Base-by-base conservation (phyloP, 306 rosid genomes). In the Cotoneaster glaucophyllus region DNA sequence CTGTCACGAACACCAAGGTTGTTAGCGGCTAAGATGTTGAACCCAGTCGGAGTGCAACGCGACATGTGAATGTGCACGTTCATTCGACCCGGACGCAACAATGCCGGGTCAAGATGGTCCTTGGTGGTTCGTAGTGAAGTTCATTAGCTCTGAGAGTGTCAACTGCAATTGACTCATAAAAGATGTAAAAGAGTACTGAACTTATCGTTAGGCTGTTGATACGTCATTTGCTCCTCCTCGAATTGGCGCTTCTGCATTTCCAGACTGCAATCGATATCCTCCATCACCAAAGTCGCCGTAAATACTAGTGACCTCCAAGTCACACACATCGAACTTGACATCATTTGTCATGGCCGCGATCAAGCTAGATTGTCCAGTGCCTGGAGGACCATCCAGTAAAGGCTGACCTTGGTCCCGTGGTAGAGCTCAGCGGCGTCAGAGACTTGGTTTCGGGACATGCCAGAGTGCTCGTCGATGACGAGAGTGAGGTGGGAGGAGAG, bases 11-110 rank as follows among this genome's bases (percentile, higher is more conserved):
- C 18, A 3, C 69, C 87, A 11, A 89, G 81, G 80, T 85, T 81
- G 69, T 85, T 89, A 0, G 74, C 74, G 52, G 79, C 90, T 24
- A 87, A 50, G n/a, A 65, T 26, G 57, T 45, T 43, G 29, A 84
- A 85, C 50, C 88, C 94, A 19, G 72, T 56, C 1, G 70, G 28
- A 10, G 69, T 74, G 70, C 85, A 83, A 45, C 43, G 82, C 6
- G 93, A 84, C 84, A 85, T 71, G 84, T 84, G 48, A 57, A 89
- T 82, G 75, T 89, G 93, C 83, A 76, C 31, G 54, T 89, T 88
- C 94, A 89, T 89, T 6, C 87, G 80, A 44, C 91, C 88, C 0
- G 88, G 84, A 0, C 88, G 81, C 74, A 89, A 18, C 82, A 89
- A 64, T 0, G 88, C 88, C 0, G 88, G 76, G 8, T 89, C 91